Base-by-base conservation (phyloP, 805 yeast species). In the Nakazawaea anatomiae region DNA sequence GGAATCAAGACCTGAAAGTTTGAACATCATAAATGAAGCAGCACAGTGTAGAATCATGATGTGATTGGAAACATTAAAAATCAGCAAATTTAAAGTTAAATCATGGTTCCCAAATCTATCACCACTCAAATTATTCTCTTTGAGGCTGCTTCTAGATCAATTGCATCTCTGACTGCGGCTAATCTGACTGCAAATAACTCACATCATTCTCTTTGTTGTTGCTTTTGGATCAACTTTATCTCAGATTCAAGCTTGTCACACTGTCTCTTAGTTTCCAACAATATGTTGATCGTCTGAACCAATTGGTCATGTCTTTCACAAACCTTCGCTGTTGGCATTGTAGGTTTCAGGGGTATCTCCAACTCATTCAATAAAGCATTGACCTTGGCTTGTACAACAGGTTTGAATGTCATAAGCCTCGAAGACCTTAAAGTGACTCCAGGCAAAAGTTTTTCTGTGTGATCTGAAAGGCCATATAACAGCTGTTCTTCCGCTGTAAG, bases 171-270 rank as follows among this genome's bases (percentile, higher is more conserved):
- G 25, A 18, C 25, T 18, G 25, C 25, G 25, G 25, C 25, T 18
- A 18, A 18, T 18, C 25, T 18, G 3, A 18, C 25, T 18, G 25
- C 25, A 18, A 18, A 18, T 18, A 2, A 18, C 25, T 18, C 25
- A 18, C 25, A 9, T 40, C 42, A 41, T 7, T 41, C 27, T 29
- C 32, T 36, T 18, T 14, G 38, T 47, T 61, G 63, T 49, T 67
- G 72, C 30, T 58, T 58, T 51, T 67, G 70, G n/a, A 71, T 66
- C 51, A 83, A 71, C 34, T 74, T 72, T 39, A 79, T 75, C 58
- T 92, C 98, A 3, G 95, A 83, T 55, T 88, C 91, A 11, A 91
- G 71, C 67, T 89, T 90, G 65, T 94, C 99, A 25, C 82, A 80
- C 51, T 89, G 96, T 63, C 82, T 85, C 69, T 92, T 92, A 12